phyloP scores from a whole-genome alignment of 352 stramenopile genomes.

The Phytophthora litchii region DNA sequence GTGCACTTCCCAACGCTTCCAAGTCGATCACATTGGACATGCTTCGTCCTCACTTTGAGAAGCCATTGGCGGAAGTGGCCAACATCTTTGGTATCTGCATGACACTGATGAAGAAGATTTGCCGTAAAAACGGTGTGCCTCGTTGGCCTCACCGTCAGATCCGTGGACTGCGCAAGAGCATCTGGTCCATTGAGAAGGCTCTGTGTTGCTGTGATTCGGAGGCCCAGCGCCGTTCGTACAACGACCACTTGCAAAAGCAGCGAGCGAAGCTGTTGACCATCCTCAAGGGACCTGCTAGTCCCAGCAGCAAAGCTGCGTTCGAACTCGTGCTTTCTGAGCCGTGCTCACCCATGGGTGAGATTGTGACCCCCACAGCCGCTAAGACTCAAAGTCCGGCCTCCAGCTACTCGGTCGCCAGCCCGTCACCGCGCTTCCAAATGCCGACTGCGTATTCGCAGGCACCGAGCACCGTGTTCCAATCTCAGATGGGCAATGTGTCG shows the following conservation, averaged over 20 bases:
- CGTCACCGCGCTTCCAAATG: conserved; percentile 26
- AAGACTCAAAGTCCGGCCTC: conserved; percentile 6
- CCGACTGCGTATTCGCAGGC: conserved; percentile 27
- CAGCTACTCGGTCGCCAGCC: conserved; percentile 3
- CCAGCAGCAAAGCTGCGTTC: conserved; percentile 56
- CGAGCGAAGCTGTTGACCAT: conserved; percentile 73
- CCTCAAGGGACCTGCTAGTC: conserved; percentile 57
- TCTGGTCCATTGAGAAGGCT: conserved; percentile 83
- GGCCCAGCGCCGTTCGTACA: conserved; percentile 67
- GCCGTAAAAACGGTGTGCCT: conserved; percentile 75
- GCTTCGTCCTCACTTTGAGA: conserved; percentile 78
- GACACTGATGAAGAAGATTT: conserved; percentile 89
- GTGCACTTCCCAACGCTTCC: conserved; percentile 74
- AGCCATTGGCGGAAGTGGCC: conserved; percentile 72
- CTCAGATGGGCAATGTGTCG: conserved; percentile 27
- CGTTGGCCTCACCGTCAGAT: conserved; percentile 82
- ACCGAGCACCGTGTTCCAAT: conserved; percentile 15
- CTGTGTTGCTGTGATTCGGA: conserved; percentile 71
- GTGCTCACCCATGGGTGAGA: conserved; percentile 57
- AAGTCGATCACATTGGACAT: conserved; percentile 79
- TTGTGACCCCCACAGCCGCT: conserved; percentile 36
- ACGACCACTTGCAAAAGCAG: conserved; percentile 77
- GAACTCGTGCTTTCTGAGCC: conserved; percentile 69
- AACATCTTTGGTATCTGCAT: conserved; percentile 83
- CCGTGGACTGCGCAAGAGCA: conserved; percentile 73